These are phyloP conservation scores for Porogramme epimiltina DNA, from an alignment of 1,284 basidiomycete genomes.

Conservation along the genomic window DNA sequence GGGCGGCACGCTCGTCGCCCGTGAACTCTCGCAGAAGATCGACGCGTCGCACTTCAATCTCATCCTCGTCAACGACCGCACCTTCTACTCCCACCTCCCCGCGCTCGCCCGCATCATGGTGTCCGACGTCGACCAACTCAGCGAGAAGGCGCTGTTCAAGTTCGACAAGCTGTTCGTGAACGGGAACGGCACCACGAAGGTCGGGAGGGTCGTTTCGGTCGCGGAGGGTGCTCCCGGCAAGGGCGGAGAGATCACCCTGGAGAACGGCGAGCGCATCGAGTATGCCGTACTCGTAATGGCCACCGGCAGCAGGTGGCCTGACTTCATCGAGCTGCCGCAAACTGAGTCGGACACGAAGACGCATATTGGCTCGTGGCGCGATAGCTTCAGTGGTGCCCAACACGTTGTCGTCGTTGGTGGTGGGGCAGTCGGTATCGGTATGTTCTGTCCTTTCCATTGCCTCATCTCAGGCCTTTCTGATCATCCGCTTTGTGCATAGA, in stretches of 20 bases:
- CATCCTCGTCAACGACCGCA: constrained; percentile 37
- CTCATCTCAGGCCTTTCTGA: not conserved
- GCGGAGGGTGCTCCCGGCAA: constrained; percentile 37
- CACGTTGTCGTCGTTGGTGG: constrained; percentile 62
- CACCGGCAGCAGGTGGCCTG: constrained; percentile 57
- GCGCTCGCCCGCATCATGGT: constrained; percentile 37
- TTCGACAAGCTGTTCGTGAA: constrained; percentile 50
- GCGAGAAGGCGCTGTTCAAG: constrained; percentile 37
- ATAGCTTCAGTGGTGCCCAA: constrained; percentile 47
- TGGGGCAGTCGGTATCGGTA: constrained; percentile 64
- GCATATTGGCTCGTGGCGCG: constrained; percentile 44
- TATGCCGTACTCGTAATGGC: constrained; percentile 61
- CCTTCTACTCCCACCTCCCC: constrained; percentile 36
- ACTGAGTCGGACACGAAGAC: constrained; percentile 39
- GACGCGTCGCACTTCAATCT: constrained; percentile 33
- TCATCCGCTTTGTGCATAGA: constrained; percentile 36
- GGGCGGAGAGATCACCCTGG: constrained; percentile 48
- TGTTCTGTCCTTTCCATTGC: constrained; percentile 15
- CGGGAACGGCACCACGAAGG: constrained; percentile 45
- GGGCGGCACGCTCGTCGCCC: constrained; percentile 32
- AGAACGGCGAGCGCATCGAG: constrained; percentile 47
- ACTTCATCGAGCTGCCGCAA: constrained; percentile 48
- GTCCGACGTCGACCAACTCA: constrained; percentile 33
- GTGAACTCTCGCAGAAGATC: constrained; percentile 36
- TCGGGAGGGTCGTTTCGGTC: constrained; percentile 48